Evolutionary conservation across 768 basidiomycete species (phyloP), one percentile per base, ranked within the genome.

Genomic region (Candolleomyces eurysporus): DNA sequence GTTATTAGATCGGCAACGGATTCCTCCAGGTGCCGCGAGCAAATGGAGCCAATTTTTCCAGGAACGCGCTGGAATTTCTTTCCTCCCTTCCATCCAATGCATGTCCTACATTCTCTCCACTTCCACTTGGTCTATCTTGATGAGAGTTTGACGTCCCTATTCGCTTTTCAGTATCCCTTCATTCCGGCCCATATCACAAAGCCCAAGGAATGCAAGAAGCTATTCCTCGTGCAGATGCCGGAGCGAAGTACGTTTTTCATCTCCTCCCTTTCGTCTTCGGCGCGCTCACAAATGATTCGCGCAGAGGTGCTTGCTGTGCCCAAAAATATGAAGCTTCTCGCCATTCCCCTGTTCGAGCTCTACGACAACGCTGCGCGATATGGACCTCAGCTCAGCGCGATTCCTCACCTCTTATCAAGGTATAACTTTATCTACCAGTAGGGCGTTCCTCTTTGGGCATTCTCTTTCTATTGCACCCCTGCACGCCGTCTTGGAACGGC

Each of bases 291-390:
- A 32, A 45, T 11, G 5, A 8, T 43, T 58, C 31, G 60, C 4
- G 21, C 73, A 98, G 96, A 97, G 73, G 92, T 96, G 16, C 87
- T 99, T 9, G 94, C 95, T 0, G 96, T 99, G 4, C 97, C 97
- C 0, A 93, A 92, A 76, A 99, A 99, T 74, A 98, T 98, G 96
- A 98, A 98, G 72, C 85, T 99, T 8, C 86, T 96, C 46, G 96
- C 96, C 17, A 94, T 98, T 50, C 97, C 97, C 0, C 80, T 99
- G 42, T 98, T 96, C 69, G 97, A 99, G 75, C 79, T 98, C 14
- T 99, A 98, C 71, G 97, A 98, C 73, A 99, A 99, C 62, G 92
- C 94, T 9, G 95, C 96, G 0, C 82, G 96, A 60, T 96, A 96
- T 69, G 96, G 96, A 1, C 96, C 96, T 0, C 95, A 97, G 68